Evolutionary conservation across 139 green algal genomes (phyloP).

Genomic region (Picocystis salinarum): DNA sequence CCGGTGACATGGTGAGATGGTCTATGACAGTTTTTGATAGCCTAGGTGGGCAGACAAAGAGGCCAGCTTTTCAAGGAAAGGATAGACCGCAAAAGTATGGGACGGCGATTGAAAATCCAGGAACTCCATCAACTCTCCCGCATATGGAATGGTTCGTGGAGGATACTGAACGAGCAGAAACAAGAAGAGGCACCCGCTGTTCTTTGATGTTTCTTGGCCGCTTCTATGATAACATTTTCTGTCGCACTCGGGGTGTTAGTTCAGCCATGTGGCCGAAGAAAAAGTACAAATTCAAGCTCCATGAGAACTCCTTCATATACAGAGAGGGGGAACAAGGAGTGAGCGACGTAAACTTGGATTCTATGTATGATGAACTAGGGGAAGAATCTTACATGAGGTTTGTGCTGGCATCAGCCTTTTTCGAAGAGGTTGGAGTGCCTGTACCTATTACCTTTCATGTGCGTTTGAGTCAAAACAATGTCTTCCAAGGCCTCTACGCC

Average conservation of each 20-base stretch:
- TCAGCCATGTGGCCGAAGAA: conserved; percentile 36
- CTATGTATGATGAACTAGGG: conserved; percentile 38
- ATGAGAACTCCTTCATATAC: conserved; percentile 3
- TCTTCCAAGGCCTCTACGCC: conserved; percentile 49
- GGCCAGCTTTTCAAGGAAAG: too few species aligned
- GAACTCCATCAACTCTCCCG: conserved; percentile 2
- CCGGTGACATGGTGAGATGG: conserved; percentile 26
- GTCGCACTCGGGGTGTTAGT: conserved; percentile 26
- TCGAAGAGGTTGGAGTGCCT: conserved; percentile 21
- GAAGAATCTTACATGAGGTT: conserved; percentile 61
- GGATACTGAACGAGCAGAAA: conserved; percentile 13
- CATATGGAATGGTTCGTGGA: conserved; percentile 11
- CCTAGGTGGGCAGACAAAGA: too few species aligned
- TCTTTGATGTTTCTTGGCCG: conserved; percentile 23
- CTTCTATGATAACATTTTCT: conserved; percentile 42
- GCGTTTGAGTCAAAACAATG: conserved; percentile 40
- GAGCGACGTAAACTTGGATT: conserved; percentile 23
- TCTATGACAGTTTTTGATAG: conserved; percentile 15
- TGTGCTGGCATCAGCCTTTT: conserved; percentile 20
- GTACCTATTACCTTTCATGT: conserved; percentile 32
- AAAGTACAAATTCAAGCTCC: conserved; percentile 69
- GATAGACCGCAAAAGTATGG: too few species aligned
- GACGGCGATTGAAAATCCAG: too few species aligned
- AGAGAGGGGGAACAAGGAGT: conserved; percentile 3
- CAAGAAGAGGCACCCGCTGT: conserved; percentile 5